Conservation (phyloP, 306 rosid genomes). For the Medicago arabica region DNA sequence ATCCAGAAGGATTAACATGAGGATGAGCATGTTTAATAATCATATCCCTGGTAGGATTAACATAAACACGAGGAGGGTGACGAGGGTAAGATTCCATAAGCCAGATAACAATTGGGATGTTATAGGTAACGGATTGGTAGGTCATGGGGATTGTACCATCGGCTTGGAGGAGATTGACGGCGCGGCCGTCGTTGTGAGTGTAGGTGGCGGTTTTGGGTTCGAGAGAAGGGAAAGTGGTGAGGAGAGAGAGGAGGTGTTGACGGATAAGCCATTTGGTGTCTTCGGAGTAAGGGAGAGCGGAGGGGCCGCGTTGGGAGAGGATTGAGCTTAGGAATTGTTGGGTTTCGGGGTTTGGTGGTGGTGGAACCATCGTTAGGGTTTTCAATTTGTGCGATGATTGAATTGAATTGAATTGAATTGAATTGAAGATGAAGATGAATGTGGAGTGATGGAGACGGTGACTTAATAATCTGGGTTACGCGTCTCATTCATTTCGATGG, state of each 20-base stretch:
- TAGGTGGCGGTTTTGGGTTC: constrained; percentile 86
- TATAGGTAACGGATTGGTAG: constrained; percentile 78
- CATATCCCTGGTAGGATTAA: constrained; percentile 95
- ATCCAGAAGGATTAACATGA: constrained; percentile 80
- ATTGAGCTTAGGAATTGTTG: constrained; percentile 86
- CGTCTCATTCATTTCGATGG: neutral
- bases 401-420: neutral
- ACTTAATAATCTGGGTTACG: neutral
- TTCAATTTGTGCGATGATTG: neutral
- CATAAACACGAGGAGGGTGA: constrained; percentile 83
- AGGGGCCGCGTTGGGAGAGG: constrained; percentile 96
- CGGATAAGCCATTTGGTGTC: constrained; percentile 95
- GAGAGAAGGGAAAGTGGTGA: constrained; percentile 65
- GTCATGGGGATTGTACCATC: constrained; percentile 88
- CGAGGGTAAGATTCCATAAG: constrained; percentile 96
- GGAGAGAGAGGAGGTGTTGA: constrained; percentile 74
- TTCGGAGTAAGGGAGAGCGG: constrained; percentile 83
- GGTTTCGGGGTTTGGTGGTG: constrained; percentile 57
- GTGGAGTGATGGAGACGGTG: neutral
- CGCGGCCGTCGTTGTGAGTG: constrained; percentile 94
- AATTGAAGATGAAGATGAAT: neutral
- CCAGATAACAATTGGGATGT: constrained; percentile 91
- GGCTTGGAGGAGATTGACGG: constrained; percentile 90
- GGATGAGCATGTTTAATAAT: constrained; percentile 88
- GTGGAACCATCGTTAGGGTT: constrained; percentile 53